Conservation (phyloP, 2,329 filamentous ascomycete species). For the Zasmidium citrigriseum region DNA sequence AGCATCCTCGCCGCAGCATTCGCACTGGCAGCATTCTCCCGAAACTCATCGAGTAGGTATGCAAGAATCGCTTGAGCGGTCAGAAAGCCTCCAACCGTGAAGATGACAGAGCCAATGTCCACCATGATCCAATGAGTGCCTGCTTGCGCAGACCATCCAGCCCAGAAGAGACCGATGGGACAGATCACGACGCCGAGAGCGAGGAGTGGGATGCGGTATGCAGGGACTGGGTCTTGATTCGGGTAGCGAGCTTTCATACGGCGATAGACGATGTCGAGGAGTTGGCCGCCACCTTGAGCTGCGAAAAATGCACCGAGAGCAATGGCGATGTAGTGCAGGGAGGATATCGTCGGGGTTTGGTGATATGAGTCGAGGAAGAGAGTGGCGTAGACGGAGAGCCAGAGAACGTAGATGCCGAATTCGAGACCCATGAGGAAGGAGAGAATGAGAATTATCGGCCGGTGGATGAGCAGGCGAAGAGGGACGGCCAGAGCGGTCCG, state of each 20-base stretch:
- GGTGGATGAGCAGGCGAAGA: not conserved
- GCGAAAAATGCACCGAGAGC: constrained; percentile 55
- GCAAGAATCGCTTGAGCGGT: not conserved
- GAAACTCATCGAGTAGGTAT: not conserved
- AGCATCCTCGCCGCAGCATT: not conserved
- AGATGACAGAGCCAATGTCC: not conserved
- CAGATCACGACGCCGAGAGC: constrained; percentile 15
- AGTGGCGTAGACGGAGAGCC: not conserved
- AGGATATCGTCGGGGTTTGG: not conserved
- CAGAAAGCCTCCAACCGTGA: not conserved
- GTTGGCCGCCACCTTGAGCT: constrained; percentile 39
- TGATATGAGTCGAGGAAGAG: not conserved
- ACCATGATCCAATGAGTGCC: constrained; percentile 39
- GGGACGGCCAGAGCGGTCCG: not conserved
- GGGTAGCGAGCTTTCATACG: constrained; percentile 6
- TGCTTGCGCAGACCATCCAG: constrained; percentile 47
- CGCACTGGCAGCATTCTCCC: not conserved
- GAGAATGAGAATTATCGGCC: not conserved
- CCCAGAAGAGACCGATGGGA: constrained; percentile 43
- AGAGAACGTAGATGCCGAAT: not conserved
- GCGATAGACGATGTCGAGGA: constrained; percentile 10
- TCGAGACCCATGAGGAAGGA: not conserved
- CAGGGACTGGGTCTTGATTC: constrained; percentile 13
- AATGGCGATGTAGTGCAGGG: constrained; percentile 58
- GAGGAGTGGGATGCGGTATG: constrained; percentile 26